A percentile compares a stretch with the other conserved stretches of the same genome.
phyloP scores from a whole-genome alignment of 2,329 filamentous ascomycete genomes.

The Xylaria sp. region DNA sequence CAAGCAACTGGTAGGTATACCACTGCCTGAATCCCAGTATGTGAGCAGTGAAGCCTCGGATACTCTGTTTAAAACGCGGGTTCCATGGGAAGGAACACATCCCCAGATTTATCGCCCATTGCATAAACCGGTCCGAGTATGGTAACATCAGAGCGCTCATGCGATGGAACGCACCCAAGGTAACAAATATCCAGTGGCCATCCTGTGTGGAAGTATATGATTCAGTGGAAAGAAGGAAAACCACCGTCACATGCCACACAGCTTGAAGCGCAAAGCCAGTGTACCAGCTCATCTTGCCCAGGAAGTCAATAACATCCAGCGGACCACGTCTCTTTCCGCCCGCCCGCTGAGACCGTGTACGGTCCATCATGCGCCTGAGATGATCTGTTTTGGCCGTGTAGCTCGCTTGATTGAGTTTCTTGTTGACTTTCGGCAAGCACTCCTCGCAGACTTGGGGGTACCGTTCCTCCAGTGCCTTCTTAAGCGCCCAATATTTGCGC shows the following conservation, averaged over 20 bases:
- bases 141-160: constrained; percentile 52
- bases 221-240: constrained; percentile 44
- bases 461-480: constrained; percentile 76
- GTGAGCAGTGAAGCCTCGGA: constrained; percentile 68
- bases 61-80: constrained; percentile 68
- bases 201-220: constrained; percentile 31
- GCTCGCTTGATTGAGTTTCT: constrained; percentile 73
- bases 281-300: constrained; percentile 61
- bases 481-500: constrained; percentile 74
- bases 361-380: constrained; percentile 77
- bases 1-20: constrained; percentile 71
- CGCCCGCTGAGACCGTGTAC: constrained; percentile 60
- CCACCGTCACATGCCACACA: constrained; percentile 59
- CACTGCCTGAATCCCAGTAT: constrained; percentile 70
- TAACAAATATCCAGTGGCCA: constrained; percentile 33
- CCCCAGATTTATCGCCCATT: constrained; percentile 60
- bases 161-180: constrained; percentile 36
- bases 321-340: constrained; percentile 52
- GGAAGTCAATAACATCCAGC: constrained; percentile 55
- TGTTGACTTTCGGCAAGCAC: constrained; percentile 79
- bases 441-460: constrained; percentile 89
- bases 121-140: constrained; percentile 53
- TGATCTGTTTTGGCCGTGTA: constrained; percentile 89
- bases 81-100: constrained; percentile 74
- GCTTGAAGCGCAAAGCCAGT: constrained; percentile 51